Conservation (phyloP, 371 early-diverging fungal genomes). For the Enterospora canceri region DNA sequence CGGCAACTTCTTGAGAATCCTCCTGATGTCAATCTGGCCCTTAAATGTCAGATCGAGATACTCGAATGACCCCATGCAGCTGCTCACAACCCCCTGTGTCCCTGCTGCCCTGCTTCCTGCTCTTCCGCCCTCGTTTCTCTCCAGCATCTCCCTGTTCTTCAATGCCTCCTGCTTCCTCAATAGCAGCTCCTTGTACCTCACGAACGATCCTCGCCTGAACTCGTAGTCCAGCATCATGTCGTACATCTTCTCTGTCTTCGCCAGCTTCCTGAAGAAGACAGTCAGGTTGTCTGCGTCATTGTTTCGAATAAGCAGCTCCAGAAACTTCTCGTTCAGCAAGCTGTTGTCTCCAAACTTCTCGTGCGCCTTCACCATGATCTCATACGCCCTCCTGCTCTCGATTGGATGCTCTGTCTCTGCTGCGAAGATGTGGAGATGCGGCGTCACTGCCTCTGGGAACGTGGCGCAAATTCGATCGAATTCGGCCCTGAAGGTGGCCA, state of each 20-base stretch:
- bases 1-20: neutral
- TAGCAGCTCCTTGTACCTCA: slow-evolving; percentile 20
- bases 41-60: slow-evolving; percentile 11
- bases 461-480: slow-evolving; percentile 11
- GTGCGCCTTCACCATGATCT: slow-evolving; percentile 17
- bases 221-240: slow-evolving; percentile 28
- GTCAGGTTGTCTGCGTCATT: slow-evolving; percentile 16
- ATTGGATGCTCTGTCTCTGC: neutral
- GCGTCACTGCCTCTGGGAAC: slow-evolving; percentile 1
- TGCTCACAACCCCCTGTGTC: neutral
- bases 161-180: slow-evolving; percentile 5
- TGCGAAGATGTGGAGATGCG: neutral
- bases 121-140: neutral
- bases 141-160: slow-evolving; percentile 3
- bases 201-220: slow-evolving; percentile 15
- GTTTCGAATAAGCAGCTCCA: slow-evolving; percentile 20
- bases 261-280: slow-evolving; percentile 15
- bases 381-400: neutral
- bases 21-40: neutral
- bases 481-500: slow-evolving; percentile 11
- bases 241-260: slow-evolving; percentile 29
- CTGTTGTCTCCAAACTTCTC: slow-evolving; percentile 10
- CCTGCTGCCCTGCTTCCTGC: neutral
- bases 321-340: slow-evolving; percentile 20
- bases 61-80: slow-evolving; percentile 1